Evolutionary conservation across 495 filamentous ascomycete species (phyloP), one percentile per base, ranked within the genome.

Genomic region (Penicillium samsonianum): DNA sequence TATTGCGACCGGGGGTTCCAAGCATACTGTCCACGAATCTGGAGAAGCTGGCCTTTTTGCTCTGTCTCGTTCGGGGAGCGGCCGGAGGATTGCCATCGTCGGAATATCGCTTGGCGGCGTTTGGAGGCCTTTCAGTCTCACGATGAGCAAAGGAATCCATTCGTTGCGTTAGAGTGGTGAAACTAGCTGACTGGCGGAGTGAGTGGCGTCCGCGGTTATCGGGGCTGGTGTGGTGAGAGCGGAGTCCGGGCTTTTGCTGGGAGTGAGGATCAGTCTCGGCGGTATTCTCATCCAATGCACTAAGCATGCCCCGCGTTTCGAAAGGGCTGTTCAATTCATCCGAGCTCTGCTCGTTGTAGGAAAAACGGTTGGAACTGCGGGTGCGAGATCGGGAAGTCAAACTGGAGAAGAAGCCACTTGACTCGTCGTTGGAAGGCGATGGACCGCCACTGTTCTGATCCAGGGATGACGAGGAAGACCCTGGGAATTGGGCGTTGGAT

Each of bases 1-100:
- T 88, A 38, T 69, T 67, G 58, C 89, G 89, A 61, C 91, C 88
- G 40, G 90, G 94, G 25, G 90, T 93, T 35, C 94, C 91, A 45
- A 98, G 82, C 72, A 97, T 82, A 73, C 88, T 93, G 65, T 87
- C 96, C 83, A 98, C 87, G 68, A 98, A 96, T 63, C 87, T 92
- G 3, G 93, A 96, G 67, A 98, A 95, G 53, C 91, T 91, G 46
- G 89, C 88, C 78, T 96, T 98, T 80, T 97, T 96, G 60, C 72
- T 76, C 65, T 90, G 83, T 60, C 87, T 75, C 50, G 84, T 73
- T 33, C 80, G 78, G 2, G 78, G 72, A 33, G 80, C 78, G 60
- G 80, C 82, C 41, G 78, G 69, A 43, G 83, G 80, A 62, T 84
- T 87, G 50, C 78, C 79, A 68, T 98, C 95, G 68, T 96, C 94